These are phyloP conservation scores for Scenedesmus sp. DNA, from an alignment of 163 green algal genomes.

Conservation along the genomic window DNA sequence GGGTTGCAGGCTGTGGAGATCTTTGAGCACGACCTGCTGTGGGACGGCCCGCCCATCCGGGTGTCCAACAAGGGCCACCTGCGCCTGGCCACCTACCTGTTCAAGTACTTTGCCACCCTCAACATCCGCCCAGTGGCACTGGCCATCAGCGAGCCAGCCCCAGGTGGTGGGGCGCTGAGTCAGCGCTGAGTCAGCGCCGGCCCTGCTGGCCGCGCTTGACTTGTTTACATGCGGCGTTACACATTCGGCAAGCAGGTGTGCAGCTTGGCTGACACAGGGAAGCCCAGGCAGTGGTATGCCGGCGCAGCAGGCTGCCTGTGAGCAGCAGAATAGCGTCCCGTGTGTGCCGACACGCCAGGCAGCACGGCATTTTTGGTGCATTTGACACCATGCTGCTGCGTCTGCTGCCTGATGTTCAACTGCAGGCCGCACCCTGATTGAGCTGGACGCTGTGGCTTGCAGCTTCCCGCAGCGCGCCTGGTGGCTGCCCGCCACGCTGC, in stretches of 20 bases:
- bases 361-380: too few species aligned
- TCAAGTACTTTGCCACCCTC: slow-evolving; percentile 52
- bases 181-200: too few species aligned
- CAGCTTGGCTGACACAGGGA: too few species aligned
- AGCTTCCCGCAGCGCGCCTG: slow-evolving; percentile 11
- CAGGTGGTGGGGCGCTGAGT: background rate
- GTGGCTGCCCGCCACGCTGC: slow-evolving; percentile 31
- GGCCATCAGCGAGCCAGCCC: slow-evolving; percentile 6
- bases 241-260: too few species aligned
- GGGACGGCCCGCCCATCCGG: slow-evolving; percentile 52
- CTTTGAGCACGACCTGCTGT: slow-evolving; percentile 36
- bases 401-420: too few species aligned
- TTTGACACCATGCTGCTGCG: background rate
- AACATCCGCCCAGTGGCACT: slow-evolving; percentile 31
- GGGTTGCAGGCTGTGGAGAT: slow-evolving; percentile 51
- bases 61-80: slow-evolving; percentile 55
- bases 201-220: too few species aligned
- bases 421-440: slow-evolving; percentile 26
- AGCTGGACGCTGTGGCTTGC: slow-evolving; percentile 48
- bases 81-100: slow-evolving; percentile 53
- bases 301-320: too few species aligned
- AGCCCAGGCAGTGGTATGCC: too few species aligned
- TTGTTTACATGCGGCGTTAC: too few species aligned
- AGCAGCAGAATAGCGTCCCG: too few species aligned
- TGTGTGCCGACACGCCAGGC: too few species aligned